Conservation (phyloP, 495 filamentous ascomycete species). For the Hypoxylon subgilvum region DNA sequence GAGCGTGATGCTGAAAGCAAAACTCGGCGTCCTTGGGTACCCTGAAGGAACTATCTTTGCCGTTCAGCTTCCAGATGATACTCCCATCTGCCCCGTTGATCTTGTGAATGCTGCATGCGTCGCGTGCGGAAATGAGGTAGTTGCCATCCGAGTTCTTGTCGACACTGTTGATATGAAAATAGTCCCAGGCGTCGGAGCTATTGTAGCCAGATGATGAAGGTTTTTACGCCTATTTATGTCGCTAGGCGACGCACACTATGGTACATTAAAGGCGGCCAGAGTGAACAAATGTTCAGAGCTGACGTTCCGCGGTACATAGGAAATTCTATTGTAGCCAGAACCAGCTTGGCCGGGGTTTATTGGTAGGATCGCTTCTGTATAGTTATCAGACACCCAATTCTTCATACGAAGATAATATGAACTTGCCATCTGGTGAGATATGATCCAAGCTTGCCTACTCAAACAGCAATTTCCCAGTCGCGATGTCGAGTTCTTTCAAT, state of each 20-base stretch:
- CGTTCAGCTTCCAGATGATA: constrained; percentile 64
- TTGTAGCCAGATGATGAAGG: too few species aligned
- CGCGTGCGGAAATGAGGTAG: constrained; percentile 66
- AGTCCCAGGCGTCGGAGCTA: constrained; percentile 62
- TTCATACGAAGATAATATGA: background rate
- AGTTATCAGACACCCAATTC: constrained; percentile 5
- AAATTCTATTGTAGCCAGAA: constrained; percentile 47
- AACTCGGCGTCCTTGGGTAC: constrained; percentile 50
- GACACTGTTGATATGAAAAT: constrained; percentile 70
- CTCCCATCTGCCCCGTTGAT: constrained; percentile 64
- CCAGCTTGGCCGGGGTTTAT: constrained; percentile 60
- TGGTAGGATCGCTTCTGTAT: constrained; percentile 56
- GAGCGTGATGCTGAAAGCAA: constrained; percentile 68
- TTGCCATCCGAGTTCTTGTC: constrained; percentile 64
- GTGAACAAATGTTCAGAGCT: too few species aligned
- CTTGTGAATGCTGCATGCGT: constrained; percentile 64
- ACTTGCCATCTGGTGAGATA: constrained; percentile 51
- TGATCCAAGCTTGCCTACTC: constrained; percentile 48
- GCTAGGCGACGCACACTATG: too few species aligned
- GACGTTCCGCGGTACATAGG: too few species aligned
- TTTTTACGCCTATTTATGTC: too few species aligned
- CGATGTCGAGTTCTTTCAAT: constrained; percentile 44
- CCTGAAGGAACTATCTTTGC: constrained; percentile 52
- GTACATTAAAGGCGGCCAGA: too few species aligned
- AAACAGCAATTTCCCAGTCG: constrained; percentile 47